Evolutionary conservation across 345 rosid species (phyloP), one percentile per base, ranked within the genome.

Genomic region (Gossypium turneri): DNA sequence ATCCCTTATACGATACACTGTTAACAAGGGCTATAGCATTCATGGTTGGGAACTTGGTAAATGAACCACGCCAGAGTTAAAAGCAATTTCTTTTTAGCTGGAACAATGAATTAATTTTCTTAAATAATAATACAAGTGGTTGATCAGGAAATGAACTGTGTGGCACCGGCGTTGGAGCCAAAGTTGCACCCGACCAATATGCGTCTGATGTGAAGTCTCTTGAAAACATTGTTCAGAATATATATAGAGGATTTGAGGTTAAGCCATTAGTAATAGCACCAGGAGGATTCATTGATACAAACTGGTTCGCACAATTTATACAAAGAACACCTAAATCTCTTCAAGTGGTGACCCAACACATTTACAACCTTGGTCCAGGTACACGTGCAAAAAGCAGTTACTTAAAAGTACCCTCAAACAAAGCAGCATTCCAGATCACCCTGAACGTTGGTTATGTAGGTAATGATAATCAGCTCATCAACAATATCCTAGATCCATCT

Each of bases 341-440:
- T n/a, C 76, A 89, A 70, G 90, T 76, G 3, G 84, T 60, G 64
- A 60, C 64, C 41, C 64, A 60, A 60, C 64, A 60, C 41, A 60
- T 60, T 25, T 60, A 60, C 64, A 60, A 27, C 64, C 64, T 60
- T 29, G 64, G 64, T 60, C 64, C 64, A 25, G 64, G 64, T 60
- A 60, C 11, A 25, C 7, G 7, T 34, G 41, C 41, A 34, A 34
- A 34, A 34, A 34, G 7, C 41, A 5, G 41, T 34, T 34, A 5
- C 41, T 60, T 60, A 60, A 25, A 60, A 25, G n/a, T 60, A 60
- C 43, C 64, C 41, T 34, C 7, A 34, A 6, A 12, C 64, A 5
- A 60, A 60, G 43, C 27, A 12, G 41, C 64, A 24, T 59, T 59
- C 16, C 56, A 9, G 2, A 4, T 17, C n/a, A 17, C 25, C 13